A percentile compares a stretch with the other conserved stretches of the same genome.
Evolutionary conservation across 2,329 filamentous ascomycete genomes (phyloP).

Genomic region (Alternaria sp.): DNA sequence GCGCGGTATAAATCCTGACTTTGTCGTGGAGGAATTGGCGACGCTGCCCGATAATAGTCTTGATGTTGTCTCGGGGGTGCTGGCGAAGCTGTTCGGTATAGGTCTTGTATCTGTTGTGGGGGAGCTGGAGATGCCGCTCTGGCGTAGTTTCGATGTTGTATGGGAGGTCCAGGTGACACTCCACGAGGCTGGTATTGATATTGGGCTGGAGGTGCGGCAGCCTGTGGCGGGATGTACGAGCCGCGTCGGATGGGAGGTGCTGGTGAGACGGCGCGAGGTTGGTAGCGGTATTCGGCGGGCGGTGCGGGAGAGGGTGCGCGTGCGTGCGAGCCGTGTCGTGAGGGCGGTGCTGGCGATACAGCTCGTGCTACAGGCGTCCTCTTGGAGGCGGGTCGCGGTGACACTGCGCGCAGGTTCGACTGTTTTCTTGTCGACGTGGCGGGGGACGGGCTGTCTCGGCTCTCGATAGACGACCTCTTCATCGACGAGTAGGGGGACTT

Average conservation of each 20-base stretch:
- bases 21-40: conserved; percentile 27
- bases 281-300: conserved; percentile 29
- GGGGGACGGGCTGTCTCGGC: conserved; percentile 40
- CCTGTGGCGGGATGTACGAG: conserved; percentile 31
- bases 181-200: conserved; percentile 19
- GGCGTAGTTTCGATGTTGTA: conserved; percentile 30
- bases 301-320: conserved; percentile 38
- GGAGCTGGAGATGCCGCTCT: conserved; percentile 39
- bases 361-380: conserved; percentile 43
- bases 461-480: conserved; percentile 53
- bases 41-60: conserved; percentile 23
- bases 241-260: conserved; percentile 34
- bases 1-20: conserved; percentile 15
- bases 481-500: conserved; percentile 59
- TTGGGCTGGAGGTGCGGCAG: conserved; percentile 35
- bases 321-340: conserved; percentile 29
- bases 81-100: conserved; percentile 35
- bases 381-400: conserved; percentile 48
- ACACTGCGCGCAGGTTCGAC: conserved; percentile 48
- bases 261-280: conserved; percentile 31
- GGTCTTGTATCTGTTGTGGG: conserved; percentile 30
- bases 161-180: conserved; percentile 39
- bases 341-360: conserved; percentile 49
- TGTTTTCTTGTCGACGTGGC: conserved; percentile 27
- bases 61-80: background rate